These are phyloP conservation scores for Suillus hirtellus DNA, from an alignment of 768 basidiomycete species.

Conservation along the genomic window DNA sequence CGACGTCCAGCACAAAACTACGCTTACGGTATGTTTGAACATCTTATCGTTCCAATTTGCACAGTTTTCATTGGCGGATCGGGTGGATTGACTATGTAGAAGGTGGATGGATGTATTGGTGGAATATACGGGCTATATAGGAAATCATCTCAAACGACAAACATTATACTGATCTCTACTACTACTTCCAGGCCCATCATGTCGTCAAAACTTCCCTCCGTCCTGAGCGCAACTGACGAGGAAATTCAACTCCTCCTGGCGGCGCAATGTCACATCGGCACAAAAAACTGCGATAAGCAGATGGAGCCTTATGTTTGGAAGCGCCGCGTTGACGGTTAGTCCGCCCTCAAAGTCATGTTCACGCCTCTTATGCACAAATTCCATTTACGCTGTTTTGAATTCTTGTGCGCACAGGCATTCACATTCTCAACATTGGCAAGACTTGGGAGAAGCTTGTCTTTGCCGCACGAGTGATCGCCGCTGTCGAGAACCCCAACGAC, in stretches of 20 bases:
- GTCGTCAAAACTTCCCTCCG: constrained; percentile 92
- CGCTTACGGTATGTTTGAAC: constrained; percentile 41
- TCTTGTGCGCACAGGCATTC: constrained; percentile 64
- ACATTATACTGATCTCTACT: not conserved
- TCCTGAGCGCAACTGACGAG: constrained; percentile 93
- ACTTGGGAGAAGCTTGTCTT: constrained; percentile 99
- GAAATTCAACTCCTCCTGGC: constrained; percentile 94
- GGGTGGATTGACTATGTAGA: constrained; percentile 27
- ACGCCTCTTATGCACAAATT: constrained; percentile 17
- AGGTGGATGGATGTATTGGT: constrained; percentile 37
- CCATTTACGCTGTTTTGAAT: constrained; percentile 5
- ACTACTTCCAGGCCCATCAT: constrained; percentile 33
- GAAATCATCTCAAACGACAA: constrained; percentile 25
- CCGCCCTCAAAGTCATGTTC: constrained; percentile 5
- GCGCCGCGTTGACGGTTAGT: constrained; percentile 89
- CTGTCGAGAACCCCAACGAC: constrained; percentile 97
- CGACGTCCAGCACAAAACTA: constrained; percentile 41
- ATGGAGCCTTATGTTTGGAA: constrained; percentile 99
- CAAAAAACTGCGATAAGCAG: constrained; percentile 99
- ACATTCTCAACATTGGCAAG: constrained; percentile 98
- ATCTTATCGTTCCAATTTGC: constrained; percentile 4
- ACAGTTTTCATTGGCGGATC: constrained; percentile 15
- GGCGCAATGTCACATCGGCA: constrained; percentile 96
- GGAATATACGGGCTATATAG: constrained; percentile 29
- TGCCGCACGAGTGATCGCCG: constrained; percentile 96